A percentile compares a stretch with the other conserved stretches of the same genome.
Conservation (phyloP, 768 basidiomycete genomes). For the Amanita rubescens region DNA sequence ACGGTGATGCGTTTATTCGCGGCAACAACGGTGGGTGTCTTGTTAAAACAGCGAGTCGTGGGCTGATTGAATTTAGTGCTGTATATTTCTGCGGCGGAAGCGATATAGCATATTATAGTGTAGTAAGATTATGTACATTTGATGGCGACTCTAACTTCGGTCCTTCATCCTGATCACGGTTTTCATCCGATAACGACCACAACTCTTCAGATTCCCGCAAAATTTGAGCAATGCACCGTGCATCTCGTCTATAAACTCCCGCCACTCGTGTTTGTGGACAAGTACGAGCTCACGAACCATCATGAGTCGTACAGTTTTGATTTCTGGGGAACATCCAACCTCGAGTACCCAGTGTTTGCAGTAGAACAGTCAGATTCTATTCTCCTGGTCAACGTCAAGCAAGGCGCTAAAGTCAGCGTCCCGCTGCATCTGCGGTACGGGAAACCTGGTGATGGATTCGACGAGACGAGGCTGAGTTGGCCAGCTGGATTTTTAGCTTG, state of each 20-base stretch:
- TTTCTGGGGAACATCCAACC: slow-evolving; percentile 35
- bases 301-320: slow-evolving; percentile 29
- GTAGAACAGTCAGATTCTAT: slow-evolving; percentile 18
- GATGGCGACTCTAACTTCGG: slow-evolving; percentile 23
- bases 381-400: slow-evolving; percentile 19
- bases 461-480: slow-evolving; percentile 25
- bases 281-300: slow-evolving; percentile 37
- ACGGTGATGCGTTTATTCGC: slow-evolving; percentile 93
- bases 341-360: slow-evolving; percentile 40
- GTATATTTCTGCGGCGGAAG: slow-evolving; percentile 72
- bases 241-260: slow-evolving; percentile 35
- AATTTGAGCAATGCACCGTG: slow-evolving; percentile 24
- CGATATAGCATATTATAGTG: slow-evolving; percentile 5
- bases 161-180: slow-evolving; percentile 25
- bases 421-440: slow-evolving; percentile 45
- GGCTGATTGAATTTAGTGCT: slow-evolving; percentile 39
- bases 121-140: background rate
- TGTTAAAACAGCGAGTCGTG: background rate
- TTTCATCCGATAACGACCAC: slow-evolving; percentile 32
- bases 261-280: slow-evolving; percentile 38
- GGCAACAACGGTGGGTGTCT: slow-evolving; percentile 77
- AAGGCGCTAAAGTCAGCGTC: slow-evolving; percentile 25
- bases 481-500: slow-evolving; percentile 35
- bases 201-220: slow-evolving; percentile 16
- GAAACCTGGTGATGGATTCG: slow-evolving; percentile 11